Conservation (phyloP, 306 rosid genomes). For the Prosopis cineraria region DNA sequence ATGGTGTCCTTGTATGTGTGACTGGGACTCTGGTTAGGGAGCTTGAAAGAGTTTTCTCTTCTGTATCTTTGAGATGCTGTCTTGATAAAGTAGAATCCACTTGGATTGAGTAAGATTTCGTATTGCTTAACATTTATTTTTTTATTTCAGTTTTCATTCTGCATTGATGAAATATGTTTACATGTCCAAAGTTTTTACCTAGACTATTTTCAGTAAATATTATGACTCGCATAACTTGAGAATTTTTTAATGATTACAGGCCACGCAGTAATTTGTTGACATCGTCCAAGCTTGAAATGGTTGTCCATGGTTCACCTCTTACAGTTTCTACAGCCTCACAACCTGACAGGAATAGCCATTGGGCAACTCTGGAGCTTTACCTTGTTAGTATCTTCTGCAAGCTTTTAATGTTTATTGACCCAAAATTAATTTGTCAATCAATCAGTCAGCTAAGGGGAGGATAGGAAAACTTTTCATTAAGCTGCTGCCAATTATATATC, state of each 20-base stretch:
- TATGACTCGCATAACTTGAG: slow-evolving; percentile 12
- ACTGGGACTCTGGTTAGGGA: slow-evolving; percentile 60
- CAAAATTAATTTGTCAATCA: too few relatives aligned
- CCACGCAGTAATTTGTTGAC: slow-evolving; percentile 63
- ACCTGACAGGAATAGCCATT: slow-evolving; percentile 49
- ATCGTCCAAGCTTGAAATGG: slow-evolving; percentile 61
- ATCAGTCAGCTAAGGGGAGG: slow-evolving; percentile 3
- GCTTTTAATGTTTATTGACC: not conserved
- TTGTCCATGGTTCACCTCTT: slow-evolving; percentile 65
- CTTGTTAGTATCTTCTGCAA: slow-evolving; percentile 65
- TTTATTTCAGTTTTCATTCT: slow-evolving; percentile 22
- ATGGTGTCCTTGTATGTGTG: slow-evolving; percentile 28
- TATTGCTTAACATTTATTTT: slow-evolving; percentile 22
- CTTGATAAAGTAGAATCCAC: slow-evolving; percentile 64
- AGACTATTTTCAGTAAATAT: slow-evolving; percentile 23
- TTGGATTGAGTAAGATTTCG: slow-evolving; percentile 55
- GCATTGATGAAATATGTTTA: slow-evolving; percentile 21
- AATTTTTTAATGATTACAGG: slow-evolving; percentile 53
- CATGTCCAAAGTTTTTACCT: slow-evolving; percentile 6
- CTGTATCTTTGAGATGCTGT: slow-evolving; percentile 78
- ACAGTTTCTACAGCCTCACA: slow-evolving; percentile 49
- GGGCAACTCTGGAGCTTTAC: slow-evolving; percentile 84
- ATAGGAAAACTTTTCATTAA: not conserved
- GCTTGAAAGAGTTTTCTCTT: slow-evolving; percentile 70
- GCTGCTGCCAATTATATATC: not conserved